phyloP scores from a whole-genome alignment of 1,284 basidiomycete genomes.

The Tilletiopsis washingtonensis region DNA sequence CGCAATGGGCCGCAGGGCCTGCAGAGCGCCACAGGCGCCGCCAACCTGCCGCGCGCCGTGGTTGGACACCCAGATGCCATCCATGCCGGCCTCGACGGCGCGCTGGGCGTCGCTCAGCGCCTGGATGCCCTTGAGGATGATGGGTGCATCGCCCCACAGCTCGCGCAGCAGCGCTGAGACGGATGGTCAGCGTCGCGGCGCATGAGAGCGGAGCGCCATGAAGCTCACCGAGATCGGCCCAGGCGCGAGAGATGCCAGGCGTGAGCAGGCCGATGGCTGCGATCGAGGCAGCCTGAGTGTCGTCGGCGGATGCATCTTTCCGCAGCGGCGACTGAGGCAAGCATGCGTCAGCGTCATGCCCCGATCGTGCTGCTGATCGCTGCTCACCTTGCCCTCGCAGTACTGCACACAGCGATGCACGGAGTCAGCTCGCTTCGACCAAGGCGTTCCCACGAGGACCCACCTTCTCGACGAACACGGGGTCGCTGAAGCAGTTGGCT shows the following conservation, averaged over 20 bases:
- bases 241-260: constrained; percentile 30
- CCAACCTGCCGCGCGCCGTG: constrained; percentile 44
- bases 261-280: constrained; percentile 30
- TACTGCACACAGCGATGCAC: constrained; percentile 1
- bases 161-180: constrained; percentile 21
- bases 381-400: constrained; percentile 28
- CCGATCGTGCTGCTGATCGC: too few relatives aligned
- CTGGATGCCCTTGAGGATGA: constrained; percentile 43
- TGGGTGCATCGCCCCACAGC: constrained; percentile 32
- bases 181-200: too few relatives aligned
- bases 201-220: too few relatives aligned
- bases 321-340: constrained; percentile 17
- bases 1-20: constrained; percentile 24
- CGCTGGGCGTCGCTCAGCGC: constrained; percentile 24
- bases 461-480: constrained; percentile 30
- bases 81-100: constrained; percentile 33
- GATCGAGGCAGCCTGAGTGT: constrained; percentile 22
- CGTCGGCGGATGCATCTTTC: constrained; percentile 24
- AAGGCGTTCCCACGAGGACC: too few relatives aligned
- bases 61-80: constrained; percentile 41
- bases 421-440: too few relatives aligned
- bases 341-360: not conserved
- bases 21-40: constrained; percentile 30
- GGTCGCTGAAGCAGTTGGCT: constrained; percentile 35
- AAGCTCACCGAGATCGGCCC: too few relatives aligned